Conservation (phyloP, 805 yeast genomes). For the Ogataea methylovora region DNA sequence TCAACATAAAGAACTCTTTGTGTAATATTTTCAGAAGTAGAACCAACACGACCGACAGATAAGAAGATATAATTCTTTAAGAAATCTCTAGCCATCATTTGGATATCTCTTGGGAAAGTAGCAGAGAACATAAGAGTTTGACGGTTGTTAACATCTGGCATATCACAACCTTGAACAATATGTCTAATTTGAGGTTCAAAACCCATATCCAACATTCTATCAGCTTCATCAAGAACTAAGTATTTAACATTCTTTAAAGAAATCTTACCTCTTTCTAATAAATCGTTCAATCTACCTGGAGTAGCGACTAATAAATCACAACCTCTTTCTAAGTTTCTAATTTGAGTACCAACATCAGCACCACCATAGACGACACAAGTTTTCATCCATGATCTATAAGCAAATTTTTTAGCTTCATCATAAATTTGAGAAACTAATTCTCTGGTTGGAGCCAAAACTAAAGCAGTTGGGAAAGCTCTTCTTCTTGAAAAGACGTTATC, state of each 20-base stretch:
- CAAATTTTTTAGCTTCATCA: slow-evolving; percentile 92
- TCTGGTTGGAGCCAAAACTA: slow-evolving; percentile 98
- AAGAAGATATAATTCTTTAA: slow-evolving; percentile 91
- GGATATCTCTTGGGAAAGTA: slow-evolving; percentile 97
- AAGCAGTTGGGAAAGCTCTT: slow-evolving; percentile 90
- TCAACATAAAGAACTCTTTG: slow-evolving; percentile 91
- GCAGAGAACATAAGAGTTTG: slow-evolving; percentile 99
- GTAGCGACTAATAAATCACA: slow-evolving; percentile 97
- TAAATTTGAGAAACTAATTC: slow-evolving; percentile 95
- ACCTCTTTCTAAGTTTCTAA: slow-evolving; percentile 84
- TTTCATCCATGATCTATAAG: slow-evolving; percentile 97
- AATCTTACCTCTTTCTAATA: slow-evolving; percentile 90
- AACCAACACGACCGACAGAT: slow-evolving; percentile 98
- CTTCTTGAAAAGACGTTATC: slow-evolving; percentile 43
- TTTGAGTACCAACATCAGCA: slow-evolving; percentile 85
- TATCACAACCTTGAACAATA: slow-evolving; percentile 95
- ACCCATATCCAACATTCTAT: slow-evolving; percentile 99
- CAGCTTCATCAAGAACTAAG: slow-evolving; percentile 97
- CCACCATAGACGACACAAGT: slow-evolving; percentile 98
- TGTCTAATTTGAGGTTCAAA: slow-evolving; percentile 99
- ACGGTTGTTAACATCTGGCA: slow-evolving; percentile 87
- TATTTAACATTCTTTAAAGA: slow-evolving; percentile 86
- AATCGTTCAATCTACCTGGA: slow-evolving; percentile 97
- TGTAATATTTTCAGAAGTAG: slow-evolving; percentile 96
- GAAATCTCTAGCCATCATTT: slow-evolving; percentile 95